Evolutionary conservation across 768 basidiomycete genomes (phyloP).

Genomic region (Panaeolus papilionaceus): DNA sequence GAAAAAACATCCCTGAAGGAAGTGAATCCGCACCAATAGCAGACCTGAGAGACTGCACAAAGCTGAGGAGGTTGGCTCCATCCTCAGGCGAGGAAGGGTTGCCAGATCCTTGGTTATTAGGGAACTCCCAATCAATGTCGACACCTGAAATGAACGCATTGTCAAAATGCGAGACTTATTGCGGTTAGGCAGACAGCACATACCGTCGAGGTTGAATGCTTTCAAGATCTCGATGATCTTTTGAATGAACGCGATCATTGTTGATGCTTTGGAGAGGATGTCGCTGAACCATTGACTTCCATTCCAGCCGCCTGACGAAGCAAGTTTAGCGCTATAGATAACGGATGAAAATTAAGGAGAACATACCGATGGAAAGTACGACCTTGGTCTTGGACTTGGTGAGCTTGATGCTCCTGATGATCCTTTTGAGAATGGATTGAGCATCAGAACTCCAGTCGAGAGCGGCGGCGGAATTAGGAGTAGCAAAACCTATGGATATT

Average conservation of each 20-base stretch:
- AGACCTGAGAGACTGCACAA: slow-evolving; percentile 61
- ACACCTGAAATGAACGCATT: slow-evolving; percentile 32
- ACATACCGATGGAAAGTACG: slow-evolving; percentile 67
- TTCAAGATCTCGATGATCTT: slow-evolving; percentile 59
- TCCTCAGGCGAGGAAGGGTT: slow-evolving; percentile 64
- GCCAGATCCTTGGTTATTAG: slow-evolving; percentile 62
- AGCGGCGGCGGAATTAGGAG: slow-evolving; percentile 58
- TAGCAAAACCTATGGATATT: slow-evolving; percentile 58
- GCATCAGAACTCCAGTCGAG: slow-evolving; percentile 59
- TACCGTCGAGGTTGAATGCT: slow-evolving; percentile 44
- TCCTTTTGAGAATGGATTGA: slow-evolving; percentile 53
- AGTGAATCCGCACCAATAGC: slow-evolving; percentile 46
- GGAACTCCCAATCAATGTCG: slow-evolving; percentile 78
- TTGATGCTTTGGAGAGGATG: slow-evolving; percentile 56
- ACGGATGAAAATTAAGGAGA: slow-evolving; percentile 29
- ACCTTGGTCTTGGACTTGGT: slow-evolving; percentile 64
- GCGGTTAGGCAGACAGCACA: slow-evolving; percentile 29
- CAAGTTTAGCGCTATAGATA: background rate
- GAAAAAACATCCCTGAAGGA: background rate
- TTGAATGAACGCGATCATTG: slow-evolving; percentile 53
- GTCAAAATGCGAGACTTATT: background rate
- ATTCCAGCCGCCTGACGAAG: slow-evolving; percentile 60
- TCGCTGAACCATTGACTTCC: slow-evolving; percentile 69
- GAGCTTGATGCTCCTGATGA: slow-evolving; percentile 60
- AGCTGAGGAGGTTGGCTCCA: slow-evolving; percentile 63